Evolutionary conservation across 2,329 filamentous ascomycete species (phyloP).

Genomic region (Monosporascus sp.): DNA sequence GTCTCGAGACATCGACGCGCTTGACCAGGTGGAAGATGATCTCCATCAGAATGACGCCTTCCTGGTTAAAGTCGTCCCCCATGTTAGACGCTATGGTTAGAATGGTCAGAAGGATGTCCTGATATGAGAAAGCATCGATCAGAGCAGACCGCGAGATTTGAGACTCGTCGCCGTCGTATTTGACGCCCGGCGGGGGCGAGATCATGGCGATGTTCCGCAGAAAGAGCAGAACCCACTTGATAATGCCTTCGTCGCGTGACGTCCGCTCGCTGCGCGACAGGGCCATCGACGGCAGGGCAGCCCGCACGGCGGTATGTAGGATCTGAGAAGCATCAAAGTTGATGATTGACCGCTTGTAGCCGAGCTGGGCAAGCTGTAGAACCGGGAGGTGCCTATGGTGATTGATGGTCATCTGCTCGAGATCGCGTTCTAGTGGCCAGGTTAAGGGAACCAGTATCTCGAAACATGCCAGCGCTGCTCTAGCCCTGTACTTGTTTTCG

Average conservation of each 20-base stretch:
- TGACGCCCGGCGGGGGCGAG: conserved; percentile 63
- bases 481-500: conserved; percentile 69
- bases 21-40: conserved; percentile 91
- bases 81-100: conserved; percentile 88
- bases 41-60: conserved; percentile 87
- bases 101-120: conserved; percentile 83
- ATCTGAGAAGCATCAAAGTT: conserved; percentile 75
- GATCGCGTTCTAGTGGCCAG: conserved; percentile 81
- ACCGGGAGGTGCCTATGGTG: conserved; percentile 89
- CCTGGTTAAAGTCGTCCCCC: conserved; percentile 84
- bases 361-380: conserved; percentile 78
- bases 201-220: conserved; percentile 87
- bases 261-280: conserved; percentile 69
- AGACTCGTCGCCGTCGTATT: conserved; percentile 81
- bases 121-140: conserved; percentile 82
- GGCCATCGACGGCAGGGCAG: conserved; percentile 82
- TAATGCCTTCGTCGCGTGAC: conserved; percentile 80
- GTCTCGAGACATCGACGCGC: conserved; percentile 73
- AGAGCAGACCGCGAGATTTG: conserved; percentile 83
- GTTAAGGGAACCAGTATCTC: conserved; percentile 90
- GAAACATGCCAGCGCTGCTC: conserved; percentile 77
- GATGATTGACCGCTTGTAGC: conserved; percentile 84
- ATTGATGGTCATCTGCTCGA: conserved; percentile 81
- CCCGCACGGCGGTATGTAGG: conserved; percentile 73
- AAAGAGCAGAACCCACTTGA: conserved; percentile 85